These are phyloP conservation scores for Wickerhamiella nectarea DNA, from an alignment of 805 yeast genomes.

Conservation along the genomic window DNA sequence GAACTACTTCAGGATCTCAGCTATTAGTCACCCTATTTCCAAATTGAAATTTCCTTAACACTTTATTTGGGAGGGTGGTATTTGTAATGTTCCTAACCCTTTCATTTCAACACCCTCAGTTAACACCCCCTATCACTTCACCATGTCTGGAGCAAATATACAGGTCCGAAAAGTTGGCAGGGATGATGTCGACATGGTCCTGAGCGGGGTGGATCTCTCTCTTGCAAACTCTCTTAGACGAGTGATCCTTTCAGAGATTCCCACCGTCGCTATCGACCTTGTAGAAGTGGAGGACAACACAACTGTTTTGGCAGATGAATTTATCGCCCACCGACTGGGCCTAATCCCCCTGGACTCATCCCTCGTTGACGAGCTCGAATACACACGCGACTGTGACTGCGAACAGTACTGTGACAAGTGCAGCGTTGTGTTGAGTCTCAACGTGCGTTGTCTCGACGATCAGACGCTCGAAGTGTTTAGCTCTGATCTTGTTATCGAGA, in stretches of 20 bases:
- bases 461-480: slow-evolving; percentile 83
- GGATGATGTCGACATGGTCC: slow-evolving; percentile 81
- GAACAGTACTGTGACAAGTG: slow-evolving; percentile 95
- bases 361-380: slow-evolving; percentile 70
- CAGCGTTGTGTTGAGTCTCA: slow-evolving; percentile 70
- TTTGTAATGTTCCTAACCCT: too few species aligned
- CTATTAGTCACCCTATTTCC: too few species aligned
- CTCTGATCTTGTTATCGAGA: slow-evolving; percentile 50
- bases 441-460: slow-evolving; percentile 82
- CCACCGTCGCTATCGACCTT: slow-evolving; percentile 92
- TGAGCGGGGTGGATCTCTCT: slow-evolving; percentile 76
- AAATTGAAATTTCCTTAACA: too few species aligned
- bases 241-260: slow-evolving; percentile 89
- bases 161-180: slow-evolving; percentile 75
- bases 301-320: slow-evolving; percentile 92
- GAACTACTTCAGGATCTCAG: too few species aligned
- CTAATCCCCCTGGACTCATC: slow-evolving; percentile 75
- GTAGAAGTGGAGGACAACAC: slow-evolving; percentile 91
- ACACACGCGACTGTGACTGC: slow-evolving; percentile 93
- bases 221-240: slow-evolving; percentile 87
- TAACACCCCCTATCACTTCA: neutral
- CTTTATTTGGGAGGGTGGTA: too few species aligned
- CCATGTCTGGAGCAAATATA: slow-evolving; percentile 31
- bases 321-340: slow-evolving; percentile 87
- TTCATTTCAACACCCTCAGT: neutral